Evolutionary conservation across 164 flowering plant species (phyloP), one percentile per base, ranked within the genome.

Genomic region (Houttuynia cordata): DNA sequence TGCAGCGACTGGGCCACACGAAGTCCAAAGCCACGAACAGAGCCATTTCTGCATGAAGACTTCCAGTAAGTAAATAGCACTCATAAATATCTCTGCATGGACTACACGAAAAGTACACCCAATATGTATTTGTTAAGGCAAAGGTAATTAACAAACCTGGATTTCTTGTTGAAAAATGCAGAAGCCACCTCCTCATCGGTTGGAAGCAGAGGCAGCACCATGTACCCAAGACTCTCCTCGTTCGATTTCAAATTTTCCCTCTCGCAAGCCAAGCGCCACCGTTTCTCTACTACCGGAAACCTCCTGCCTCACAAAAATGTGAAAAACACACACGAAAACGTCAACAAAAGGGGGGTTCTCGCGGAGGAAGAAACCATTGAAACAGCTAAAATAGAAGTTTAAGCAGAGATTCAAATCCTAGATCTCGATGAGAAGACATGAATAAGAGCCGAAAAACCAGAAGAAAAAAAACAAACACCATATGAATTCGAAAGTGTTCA

Each of bases 261-360:
- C 67, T 77, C 75, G 70, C 85, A 90, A 70, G 95, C 88, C 37
- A 69, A 73, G 2, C 85, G 78, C 97, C 99, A 94, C 64, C 82
- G 81, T 64, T 64, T 86, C 80, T 91, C 97, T 47, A 88, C 96
- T 45, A 87, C 89, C 24, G 96, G 82, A 74, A 91, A 94, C 77
- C 83, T 84, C 95, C 99, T 91, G 72, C 19, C 14, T 30, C 37
- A 30, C 37, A 30, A 22, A 47, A 58, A 34, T 56, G 7, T 22
- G n/a, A 56, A 56, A 24, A 15, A 24, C 10, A 56, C 23, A 39
- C 18, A 50, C 37, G 21, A 17, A 55, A 39, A 23, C 30, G 57
- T 53, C 24, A 20, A 8, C 4, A 9, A 42, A 57, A 52, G 1
- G 19, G 52, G 1, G 37, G 55, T 12, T n/a, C 14, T 24, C 40